phyloP scores from a whole-genome alignment of 345 rosid species.

The Lenwebbia sp. region DNA sequence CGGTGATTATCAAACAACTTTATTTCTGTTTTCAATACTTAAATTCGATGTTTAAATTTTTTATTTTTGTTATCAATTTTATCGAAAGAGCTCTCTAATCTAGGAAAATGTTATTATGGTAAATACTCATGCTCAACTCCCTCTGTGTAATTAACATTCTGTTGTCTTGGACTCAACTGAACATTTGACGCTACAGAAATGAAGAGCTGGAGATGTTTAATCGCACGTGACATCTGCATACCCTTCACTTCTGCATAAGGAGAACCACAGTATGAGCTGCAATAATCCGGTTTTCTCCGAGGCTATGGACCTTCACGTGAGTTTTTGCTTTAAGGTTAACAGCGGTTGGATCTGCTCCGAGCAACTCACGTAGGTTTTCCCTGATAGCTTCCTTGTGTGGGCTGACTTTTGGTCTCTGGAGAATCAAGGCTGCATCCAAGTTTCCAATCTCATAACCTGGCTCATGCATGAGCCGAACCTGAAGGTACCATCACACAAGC shows the following conservation, averaged over 20 bases:
- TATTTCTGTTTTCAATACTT: not conserved
- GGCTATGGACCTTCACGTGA: conserved; percentile 92
- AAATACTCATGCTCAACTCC: not conserved
- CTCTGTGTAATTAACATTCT: not conserved
- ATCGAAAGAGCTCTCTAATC: not conserved
- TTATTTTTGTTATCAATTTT: not conserved
- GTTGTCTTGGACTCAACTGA: not conserved
- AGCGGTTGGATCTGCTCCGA: conserved; percentile 68
- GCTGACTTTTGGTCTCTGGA: conserved; percentile 87
- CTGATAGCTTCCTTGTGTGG: conserved; percentile 78
- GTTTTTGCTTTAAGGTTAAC: conserved; percentile 92
- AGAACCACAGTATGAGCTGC: conserved; percentile 97
- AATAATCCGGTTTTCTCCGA: conserved; percentile 91
- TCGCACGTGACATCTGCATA: not conserved
- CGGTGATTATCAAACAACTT: not conserved
- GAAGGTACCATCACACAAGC: not conserved
- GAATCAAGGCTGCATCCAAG: conserved; percentile 90
- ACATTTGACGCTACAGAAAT: not conserved
- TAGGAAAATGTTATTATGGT: not conserved
- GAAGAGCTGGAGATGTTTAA: not conserved
- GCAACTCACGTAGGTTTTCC: conserved; percentile 57
- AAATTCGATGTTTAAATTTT: not conserved
- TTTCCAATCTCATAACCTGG: conserved; percentile 94
- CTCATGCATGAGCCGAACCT: conserved; percentile 71
- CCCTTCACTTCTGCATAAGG: conserved; percentile 58